Percentiles rank a stretch among this genome's conserved stretches.
These are phyloP conservation scores for Penicillium hordei DNA, from an alignment of 2,329 filamentous ascomycete species.

Conservation along the genomic window DNA sequence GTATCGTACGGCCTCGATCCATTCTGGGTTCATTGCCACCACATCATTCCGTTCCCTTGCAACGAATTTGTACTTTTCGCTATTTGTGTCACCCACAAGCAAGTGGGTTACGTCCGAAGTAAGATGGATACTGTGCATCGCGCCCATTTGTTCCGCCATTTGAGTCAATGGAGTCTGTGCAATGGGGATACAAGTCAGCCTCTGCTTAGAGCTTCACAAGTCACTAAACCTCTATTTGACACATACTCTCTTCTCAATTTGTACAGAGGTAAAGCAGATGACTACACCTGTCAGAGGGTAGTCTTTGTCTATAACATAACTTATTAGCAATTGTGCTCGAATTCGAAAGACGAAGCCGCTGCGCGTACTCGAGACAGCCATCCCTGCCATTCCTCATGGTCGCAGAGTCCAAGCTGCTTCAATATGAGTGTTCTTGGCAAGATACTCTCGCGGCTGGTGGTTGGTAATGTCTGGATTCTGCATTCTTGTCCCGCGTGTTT, in stretches of 20 bases:
- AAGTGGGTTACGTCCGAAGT: slow-evolving; percentile 96
- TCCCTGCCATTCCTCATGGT: slow-evolving; percentile 46
- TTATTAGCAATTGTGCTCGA: slow-evolving; percentile 19
- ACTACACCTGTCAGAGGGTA: slow-evolving; percentile 69
- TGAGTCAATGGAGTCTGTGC: slow-evolving; percentile 43
- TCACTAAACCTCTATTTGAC: neutral
- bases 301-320: slow-evolving; percentile 50
- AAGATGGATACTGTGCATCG: slow-evolving; percentile 81
- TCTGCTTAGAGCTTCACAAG: slow-evolving; percentile 1
- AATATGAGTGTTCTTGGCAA: neutral
- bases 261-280: slow-evolving; percentile 84
- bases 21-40: slow-evolving; percentile 75
- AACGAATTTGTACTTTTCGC: slow-evolving; percentile 93
- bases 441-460: neutral
- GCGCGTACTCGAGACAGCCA: slow-evolving; percentile 36
- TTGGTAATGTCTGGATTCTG: slow-evolving; percentile 1
- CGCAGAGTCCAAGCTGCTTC: slow-evolving; percentile 2
- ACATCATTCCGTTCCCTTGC: slow-evolving; percentile 86
- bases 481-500: slow-evolving; percentile 18
- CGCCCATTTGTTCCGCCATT: slow-evolving; percentile 75
- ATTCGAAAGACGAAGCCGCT: neutral
- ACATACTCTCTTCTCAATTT: slow-evolving; percentile 73
- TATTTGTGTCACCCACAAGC: slow-evolving; percentile 83
- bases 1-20: slow-evolving; percentile 76
- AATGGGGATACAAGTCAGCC: slow-evolving; percentile 8